Evolutionary conservation across 352 stramenopile genomes (phyloP).

Genomic region (Pythium folliculosum): DNA sequence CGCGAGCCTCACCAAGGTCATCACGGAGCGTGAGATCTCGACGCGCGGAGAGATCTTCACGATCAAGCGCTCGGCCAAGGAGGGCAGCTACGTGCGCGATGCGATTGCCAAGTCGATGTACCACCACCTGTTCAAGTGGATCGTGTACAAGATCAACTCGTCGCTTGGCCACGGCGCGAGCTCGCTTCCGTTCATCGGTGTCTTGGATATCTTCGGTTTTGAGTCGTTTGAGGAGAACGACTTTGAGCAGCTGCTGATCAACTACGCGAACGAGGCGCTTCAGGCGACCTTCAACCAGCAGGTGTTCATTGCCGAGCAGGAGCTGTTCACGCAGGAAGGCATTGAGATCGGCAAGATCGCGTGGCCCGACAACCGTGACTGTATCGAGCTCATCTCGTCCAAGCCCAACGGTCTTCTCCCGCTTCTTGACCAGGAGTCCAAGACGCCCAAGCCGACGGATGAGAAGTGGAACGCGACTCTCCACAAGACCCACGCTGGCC

Average conservation of each 20-base stretch:
- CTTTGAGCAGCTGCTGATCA: slow-evolving; percentile 90
- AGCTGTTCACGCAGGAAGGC: slow-evolving; percentile 89
- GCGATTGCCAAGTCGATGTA: slow-evolving; percentile 95
- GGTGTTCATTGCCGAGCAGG: slow-evolving; percentile 89
- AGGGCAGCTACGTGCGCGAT: slow-evolving; percentile 88
- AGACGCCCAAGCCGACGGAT: slow-evolving; percentile 90
- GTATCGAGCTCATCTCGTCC: slow-evolving; percentile 86
- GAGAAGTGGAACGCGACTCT: slow-evolving; percentile 84
- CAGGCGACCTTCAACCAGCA: slow-evolving; percentile 90
- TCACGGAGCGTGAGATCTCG: slow-evolving; percentile 86
- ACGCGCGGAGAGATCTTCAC: slow-evolving; percentile 85
- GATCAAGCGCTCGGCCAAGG: slow-evolving; percentile 69
- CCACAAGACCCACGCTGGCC: slow-evolving; percentile 84
- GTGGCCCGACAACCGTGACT: slow-evolving; percentile 91
- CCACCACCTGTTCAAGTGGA: slow-evolving; percentile 91
- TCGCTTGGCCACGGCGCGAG: slow-evolving; percentile 80
- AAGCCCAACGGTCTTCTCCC: slow-evolving; percentile 82
- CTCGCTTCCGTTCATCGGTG: slow-evolving; percentile 86
- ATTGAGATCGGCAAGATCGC: slow-evolving; percentile 90
- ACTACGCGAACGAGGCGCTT: slow-evolving; percentile 90
- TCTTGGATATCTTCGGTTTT: slow-evolving; percentile 92
- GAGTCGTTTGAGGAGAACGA: slow-evolving; percentile 91
- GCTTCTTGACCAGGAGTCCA: slow-evolving; percentile 86
- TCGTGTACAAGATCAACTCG: slow-evolving; percentile 92
- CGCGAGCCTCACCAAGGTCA: slow-evolving; percentile 36